Percentiles rank a stretch among this genome's conserved stretches.
These are phyloP conservation scores for Didymella pomorum DNA, from an alignment of 2,329 filamentous ascomycete species.

Conservation along the genomic window DNA sequence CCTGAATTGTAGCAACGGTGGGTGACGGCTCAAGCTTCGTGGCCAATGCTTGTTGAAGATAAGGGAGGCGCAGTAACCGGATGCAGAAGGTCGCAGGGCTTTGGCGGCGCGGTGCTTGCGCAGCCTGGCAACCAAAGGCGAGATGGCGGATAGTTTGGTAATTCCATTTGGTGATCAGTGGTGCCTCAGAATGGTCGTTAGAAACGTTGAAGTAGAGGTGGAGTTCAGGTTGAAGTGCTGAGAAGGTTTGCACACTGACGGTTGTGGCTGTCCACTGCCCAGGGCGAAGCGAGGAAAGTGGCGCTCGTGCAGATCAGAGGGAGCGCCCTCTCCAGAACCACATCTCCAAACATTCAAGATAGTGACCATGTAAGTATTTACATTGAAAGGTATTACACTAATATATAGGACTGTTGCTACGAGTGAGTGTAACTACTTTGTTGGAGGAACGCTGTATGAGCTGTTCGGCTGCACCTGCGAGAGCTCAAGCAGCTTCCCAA, in stretches of 20 bases:
- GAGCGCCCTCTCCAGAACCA: neutral
- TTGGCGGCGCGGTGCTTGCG: constrained; percentile 3
- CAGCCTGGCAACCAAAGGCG: constrained; percentile 1
- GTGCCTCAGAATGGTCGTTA: neutral
- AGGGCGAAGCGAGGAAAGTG: neutral
- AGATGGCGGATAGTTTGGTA: neutral
- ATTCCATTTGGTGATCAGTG: neutral
- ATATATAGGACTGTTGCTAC: neutral
- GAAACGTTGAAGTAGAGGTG: neutral
- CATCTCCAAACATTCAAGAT: neutral
- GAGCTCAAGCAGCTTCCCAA: constrained; percentile 45
- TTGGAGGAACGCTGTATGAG: constrained; percentile 22
- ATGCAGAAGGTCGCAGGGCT: constrained; percentile 28
- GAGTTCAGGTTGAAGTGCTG: neutral
- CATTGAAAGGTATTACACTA: neutral
- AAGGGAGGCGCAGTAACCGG: constrained; percentile 26
- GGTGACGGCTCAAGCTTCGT: constrained; percentile 29
- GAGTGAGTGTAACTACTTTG: too few relatives aligned
- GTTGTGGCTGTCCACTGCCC: constrained; percentile 9
- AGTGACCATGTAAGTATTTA: neutral
- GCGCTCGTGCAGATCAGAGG: neutral
- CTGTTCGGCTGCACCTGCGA: constrained; percentile 28
- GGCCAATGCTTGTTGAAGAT: constrained; percentile 36
- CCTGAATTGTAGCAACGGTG: neutral
- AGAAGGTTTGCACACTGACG: constrained; percentile 7